Percentiles rank a stretch among this genome's conserved stretches.
Evolutionary conservation across 75 land plant genomes (phyloP).

Genomic region (Pinus tabuliformis): DNA sequence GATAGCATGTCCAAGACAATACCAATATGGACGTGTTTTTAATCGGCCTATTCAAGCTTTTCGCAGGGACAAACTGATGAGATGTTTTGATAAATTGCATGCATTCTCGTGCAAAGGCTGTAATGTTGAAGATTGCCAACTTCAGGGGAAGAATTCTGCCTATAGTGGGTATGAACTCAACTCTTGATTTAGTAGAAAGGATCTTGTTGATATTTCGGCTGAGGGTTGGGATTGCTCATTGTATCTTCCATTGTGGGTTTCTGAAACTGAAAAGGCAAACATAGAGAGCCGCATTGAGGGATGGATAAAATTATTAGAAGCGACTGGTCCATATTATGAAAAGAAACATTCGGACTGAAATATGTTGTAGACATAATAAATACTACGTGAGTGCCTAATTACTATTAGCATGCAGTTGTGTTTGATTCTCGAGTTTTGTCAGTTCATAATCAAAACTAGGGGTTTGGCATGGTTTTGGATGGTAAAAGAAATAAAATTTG

Average conservation of each 20-base stretch:
- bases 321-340: conserved; percentile 41
- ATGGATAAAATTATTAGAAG: conserved; percentile 67
- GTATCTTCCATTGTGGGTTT: conserved; percentile 95
- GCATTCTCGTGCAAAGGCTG: not conserved
- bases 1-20: conserved; percentile 98
- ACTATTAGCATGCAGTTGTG: too few relatives aligned
- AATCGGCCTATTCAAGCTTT: conserved; percentile 58
- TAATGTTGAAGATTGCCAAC: not conserved
- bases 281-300: conserved; percentile 64
- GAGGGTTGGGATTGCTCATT: conserved; percentile 82
- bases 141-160: not conserved
- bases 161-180: not conserved
- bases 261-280: conserved; percentile 63
- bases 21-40: conserved; percentile 94
- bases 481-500: too few relatives aligned
- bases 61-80: not conserved
- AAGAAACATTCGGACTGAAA: too few relatives aligned
- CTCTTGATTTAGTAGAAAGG: not conserved
- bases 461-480: too few relatives aligned
- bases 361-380: too few relatives aligned
- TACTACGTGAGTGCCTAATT: too few relatives aligned
- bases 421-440: too few relatives aligned
- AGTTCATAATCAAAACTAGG: too few relatives aligned
- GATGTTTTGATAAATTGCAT: not conserved
- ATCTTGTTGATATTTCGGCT: not conserved